phyloP scores from a whole-genome alignment of 1,139 yeast species.

The Ashbya aceris region DNA sequence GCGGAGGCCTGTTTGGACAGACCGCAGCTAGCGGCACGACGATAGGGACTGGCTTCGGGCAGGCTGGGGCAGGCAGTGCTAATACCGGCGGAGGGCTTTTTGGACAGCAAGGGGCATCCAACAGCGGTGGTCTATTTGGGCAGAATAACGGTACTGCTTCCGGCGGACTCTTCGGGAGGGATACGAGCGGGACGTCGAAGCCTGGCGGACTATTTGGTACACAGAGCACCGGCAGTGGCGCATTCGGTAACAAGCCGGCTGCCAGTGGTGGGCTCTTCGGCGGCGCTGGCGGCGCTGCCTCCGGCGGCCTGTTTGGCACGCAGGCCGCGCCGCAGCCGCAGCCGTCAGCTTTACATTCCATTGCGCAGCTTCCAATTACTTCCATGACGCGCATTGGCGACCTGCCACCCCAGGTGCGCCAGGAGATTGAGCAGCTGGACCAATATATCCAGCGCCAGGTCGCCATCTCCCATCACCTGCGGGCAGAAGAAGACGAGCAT shows the following conservation, averaged over 20 bases:
- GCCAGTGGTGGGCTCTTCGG: not conserved
- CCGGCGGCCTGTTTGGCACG: not conserved
- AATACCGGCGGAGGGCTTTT: slow-evolving; percentile 4
- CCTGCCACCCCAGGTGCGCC: slow-evolving; percentile 64
- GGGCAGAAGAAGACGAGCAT: slow-evolving; percentile 55
- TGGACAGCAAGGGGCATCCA: slow-evolving; percentile 2
- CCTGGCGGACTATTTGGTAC: slow-evolving; percentile 35
- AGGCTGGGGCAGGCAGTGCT: slow-evolving; percentile 6
- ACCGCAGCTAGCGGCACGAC: slow-evolving; percentile 12
- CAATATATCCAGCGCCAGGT: slow-evolving; percentile 78
- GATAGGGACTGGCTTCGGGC: slow-evolving; percentile 29
- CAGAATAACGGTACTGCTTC: slow-evolving; percentile 12
- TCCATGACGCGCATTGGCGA: slow-evolving; percentile 85
- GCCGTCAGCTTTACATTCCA: slow-evolving; percentile 29
- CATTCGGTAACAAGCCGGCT: slow-evolving; percentile 17
- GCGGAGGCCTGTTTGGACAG: slow-evolving; percentile 37
- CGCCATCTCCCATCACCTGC: slow-evolving; percentile 69
- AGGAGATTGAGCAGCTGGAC: slow-evolving; percentile 74
- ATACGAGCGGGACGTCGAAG: slow-evolving; percentile 10
- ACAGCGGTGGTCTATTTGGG: slow-evolving; percentile 21
- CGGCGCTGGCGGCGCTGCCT: not conserved
- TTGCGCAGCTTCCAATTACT: slow-evolving; percentile 46
- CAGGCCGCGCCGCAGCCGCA: slow-evolving; percentile 27
- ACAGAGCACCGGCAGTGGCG: slow-evolving; percentile 16
- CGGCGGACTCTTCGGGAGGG: slow-evolving; percentile 25